Base-by-base conservation (phyloP, 2,329 filamentous ascomycete species). In the Exophiala bonariae region DNA sequence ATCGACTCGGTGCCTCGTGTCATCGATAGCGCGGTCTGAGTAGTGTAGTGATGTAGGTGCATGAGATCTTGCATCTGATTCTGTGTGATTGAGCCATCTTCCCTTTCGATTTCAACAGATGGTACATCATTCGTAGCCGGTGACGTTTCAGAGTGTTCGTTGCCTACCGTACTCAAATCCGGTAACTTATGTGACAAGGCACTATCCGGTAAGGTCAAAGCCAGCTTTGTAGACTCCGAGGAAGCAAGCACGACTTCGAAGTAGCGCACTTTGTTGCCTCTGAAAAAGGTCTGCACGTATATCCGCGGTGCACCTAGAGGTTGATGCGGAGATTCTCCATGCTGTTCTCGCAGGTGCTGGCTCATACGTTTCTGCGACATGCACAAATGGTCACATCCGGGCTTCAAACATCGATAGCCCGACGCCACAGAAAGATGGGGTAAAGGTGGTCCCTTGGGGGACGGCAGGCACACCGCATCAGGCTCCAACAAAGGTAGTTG, bases 221-320 rank as follows among this genome's bases (percentile, higher is more conserved):
- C 18, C 26, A 6, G 6, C 10, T 4, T 17, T 33, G 20, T 41
- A 4, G 8, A 14, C 11, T 13, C 9, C 34, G 19, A 16, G 5
- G 8, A 4, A 20, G 38, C 44, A 38, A 43, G 35, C 53, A 64
- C 11, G 32, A 70, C 66, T 45, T 68, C 61, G 40, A 70, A 70
- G 47, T 70, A 69, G 26, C 55, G 59, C 10, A 69, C 23, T 52
- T 68, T 68, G 2, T 64, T 69, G 3, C 66, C 66, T 3, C 63
- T 54, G 49, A 69, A 70, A 50, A 69, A 67, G 0, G 66, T 69
- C 52, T 69, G 66, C n/a, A 69, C 54, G 13, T 48, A 56, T 9
- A 58, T 61, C 8, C 55, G 32, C 14, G 46, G 36, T 6, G 49
- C 11, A 2, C 46, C 33, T 2, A 42, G n/a, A 34, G 40, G 28